Base-by-base conservation (phyloP, 768 basidiomycete species). In the Mycena haematopus region DNA sequence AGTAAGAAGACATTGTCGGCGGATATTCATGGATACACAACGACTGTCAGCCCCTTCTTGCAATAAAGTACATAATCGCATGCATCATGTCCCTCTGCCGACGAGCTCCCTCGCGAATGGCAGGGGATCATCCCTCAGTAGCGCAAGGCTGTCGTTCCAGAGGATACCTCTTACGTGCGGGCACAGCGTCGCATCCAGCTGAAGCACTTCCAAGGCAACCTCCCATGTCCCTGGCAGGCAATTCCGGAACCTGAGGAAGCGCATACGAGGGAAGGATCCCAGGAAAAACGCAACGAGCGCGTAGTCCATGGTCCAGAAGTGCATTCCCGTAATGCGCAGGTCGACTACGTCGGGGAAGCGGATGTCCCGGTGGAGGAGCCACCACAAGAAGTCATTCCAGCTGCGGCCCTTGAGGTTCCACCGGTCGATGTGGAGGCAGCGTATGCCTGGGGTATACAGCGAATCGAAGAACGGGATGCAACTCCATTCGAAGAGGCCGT, bases 381-480 rank as follows among this genome's bases (percentile, higher is more conserved):
- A n/a, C n/a, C n/a, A n/a, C 52, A 14, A 38, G 57, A n/a, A 64
- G 46, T 53, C 56, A 58, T 5, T 2, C 10, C 25, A 64, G 2
- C 19, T 47, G 21, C 63, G 63, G 19, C 58, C 21, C 1, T 2
- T 2, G 38, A 46, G 53, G 35, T 59, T 53, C 58, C 57, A 60
- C n/a, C 35, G 40, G 38, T 55, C 63, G 40, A 64, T 55, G 7
- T 55, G n/a, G 47, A 64, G 53, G 27, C 38, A 59, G 21, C 45
- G 51, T 29, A 55, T 31, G 42, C 2, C 15, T 6, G 63, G 52
- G 8, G 54, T 60, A n/a, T 56, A 44, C 11, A 64, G 63, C 40
- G 58, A 38, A 31, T 60, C 57, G 63, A 64, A 64, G 58, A 64
- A 64, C 24, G 52, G 25, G 21, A 14, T 11, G 58, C 58, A 64